phyloP scores from a whole-genome alignment of 768 basidiomycete species.

The Phanerodontia chrysosporium region DNA sequence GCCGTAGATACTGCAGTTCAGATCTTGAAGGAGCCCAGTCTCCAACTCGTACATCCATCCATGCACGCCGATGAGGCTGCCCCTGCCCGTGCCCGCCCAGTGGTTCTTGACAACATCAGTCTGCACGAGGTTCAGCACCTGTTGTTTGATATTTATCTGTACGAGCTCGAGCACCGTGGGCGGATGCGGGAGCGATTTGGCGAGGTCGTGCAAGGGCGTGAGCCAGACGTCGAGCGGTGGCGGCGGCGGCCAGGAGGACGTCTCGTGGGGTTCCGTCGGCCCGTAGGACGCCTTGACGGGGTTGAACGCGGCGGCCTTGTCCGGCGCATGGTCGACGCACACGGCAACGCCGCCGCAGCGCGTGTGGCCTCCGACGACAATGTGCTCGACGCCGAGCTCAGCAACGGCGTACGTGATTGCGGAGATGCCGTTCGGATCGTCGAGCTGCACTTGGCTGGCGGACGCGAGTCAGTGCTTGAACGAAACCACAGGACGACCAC shows the following conservation, averaged over 20 bases:
- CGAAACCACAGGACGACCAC: neutral
- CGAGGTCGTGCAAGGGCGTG: slow-evolving; percentile 3
- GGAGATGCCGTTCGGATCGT: slow-evolving; percentile 69
- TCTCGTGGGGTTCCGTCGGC: neutral
- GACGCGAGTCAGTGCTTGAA: neutral
- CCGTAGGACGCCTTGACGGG: neutral
- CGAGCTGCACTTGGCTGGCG: slow-evolving; percentile 62
- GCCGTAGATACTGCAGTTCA: slow-evolving; percentile 1
- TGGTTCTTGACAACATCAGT: slow-evolving; percentile 1
- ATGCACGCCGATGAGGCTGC: slow-evolving; percentile 6
- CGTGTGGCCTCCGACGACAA: slow-evolving; percentile 13
- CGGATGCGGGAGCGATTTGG: slow-evolving; percentile 1
- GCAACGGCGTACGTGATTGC: slow-evolving; percentile 74
- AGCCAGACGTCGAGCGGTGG: slow-evolving; percentile 8
- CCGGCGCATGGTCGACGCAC: slow-evolving; percentile 9
- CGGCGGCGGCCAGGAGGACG: slow-evolving; percentile 7
- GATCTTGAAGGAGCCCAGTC: neutral
- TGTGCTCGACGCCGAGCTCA: slow-evolving; percentile 24
- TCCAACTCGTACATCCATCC: slow-evolving; percentile 11
- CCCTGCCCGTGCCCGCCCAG: neutral
- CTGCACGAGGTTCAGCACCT: slow-evolving; percentile 2
- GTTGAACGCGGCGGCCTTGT: slow-evolving; percentile 6
- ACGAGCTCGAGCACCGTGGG: slow-evolving; percentile 5
- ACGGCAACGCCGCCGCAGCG: slow-evolving; percentile 12
- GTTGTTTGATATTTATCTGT: slow-evolving; percentile 4